Evolutionary conservation across 1,284 basidiomycete genomes (phyloP).

Genomic region (Entoloma clypeatum): DNA sequence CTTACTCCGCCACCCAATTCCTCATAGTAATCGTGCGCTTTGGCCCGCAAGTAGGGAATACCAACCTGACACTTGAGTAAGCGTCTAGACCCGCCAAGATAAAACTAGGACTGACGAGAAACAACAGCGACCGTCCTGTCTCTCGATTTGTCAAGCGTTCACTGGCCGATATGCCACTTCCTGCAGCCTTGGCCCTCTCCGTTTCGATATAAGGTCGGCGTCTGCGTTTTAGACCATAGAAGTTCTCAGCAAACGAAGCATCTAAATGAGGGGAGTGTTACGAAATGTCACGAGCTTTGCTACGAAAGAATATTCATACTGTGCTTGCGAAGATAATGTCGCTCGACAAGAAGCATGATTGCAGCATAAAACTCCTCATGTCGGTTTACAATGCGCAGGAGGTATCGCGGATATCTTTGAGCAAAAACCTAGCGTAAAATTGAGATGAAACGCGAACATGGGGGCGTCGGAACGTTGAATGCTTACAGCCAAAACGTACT

Average conservation of each 20-base stretch:
- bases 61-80: constrained; percentile 55
- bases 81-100: not conserved
- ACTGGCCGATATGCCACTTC: constrained; percentile 57
- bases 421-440: constrained; percentile 74
- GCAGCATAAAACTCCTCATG: constrained; percentile 96
- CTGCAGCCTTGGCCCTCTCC: constrained; percentile 60
- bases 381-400: constrained; percentile 86
- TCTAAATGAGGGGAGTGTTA: constrained; percentile 39
- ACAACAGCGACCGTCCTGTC: constrained; percentile 70
- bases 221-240: constrained; percentile 85
- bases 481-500: constrained; percentile 89
- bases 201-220: constrained; percentile 67
- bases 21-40: constrained; percentile 89
- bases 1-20: constrained; percentile 80
- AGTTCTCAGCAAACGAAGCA: constrained; percentile 90
- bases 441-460: constrained; percentile 3
- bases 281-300: not conserved
- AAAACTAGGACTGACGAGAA: constrained; percentile 53
- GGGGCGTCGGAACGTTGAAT: constrained; percentile 8
- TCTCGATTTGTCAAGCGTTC: constrained; percentile 64
- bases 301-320: constrained; percentile 44
- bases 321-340: constrained; percentile 83
- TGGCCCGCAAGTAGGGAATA: constrained; percentile 86
- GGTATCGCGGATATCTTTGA: constrained; percentile 90
- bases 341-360: constrained; percentile 87